Base-by-base conservation (phyloP, 2,329 filamentous ascomycete genomes). In the Fusarium metavorans region DNA sequence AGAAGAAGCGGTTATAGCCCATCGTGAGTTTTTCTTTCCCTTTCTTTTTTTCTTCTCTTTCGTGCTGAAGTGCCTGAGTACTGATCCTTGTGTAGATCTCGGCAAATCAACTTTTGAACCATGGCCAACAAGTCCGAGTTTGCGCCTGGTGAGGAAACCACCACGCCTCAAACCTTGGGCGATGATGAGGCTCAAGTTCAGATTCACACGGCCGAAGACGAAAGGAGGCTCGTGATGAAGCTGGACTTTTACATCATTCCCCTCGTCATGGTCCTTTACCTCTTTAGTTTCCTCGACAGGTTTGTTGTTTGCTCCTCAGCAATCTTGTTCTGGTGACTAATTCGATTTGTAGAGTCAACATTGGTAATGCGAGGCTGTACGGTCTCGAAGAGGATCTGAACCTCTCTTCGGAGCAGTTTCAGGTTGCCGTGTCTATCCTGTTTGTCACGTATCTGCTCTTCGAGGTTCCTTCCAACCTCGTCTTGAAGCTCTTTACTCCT, bases 211-310 rank as follows among this genome's bases (percentile, higher is more conserved):
- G 64, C 59, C 9, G 64, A 45, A 14, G 73, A 81, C n/a, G 86
- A 93, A 82, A 86, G 84, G 75, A 87, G 86, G 73, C 84, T 94
- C 25, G 84, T 93, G 50, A 85, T 89, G 65, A 94, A 93, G 81
- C 82, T 94, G 35, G 92, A 94, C 80, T 70, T 86, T 16, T 86
- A 88, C 77, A 86, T 94, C 30, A 87, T 94, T 16, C 92, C 92
- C 3, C 84, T 93, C 23, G 85, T 93, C 9, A 93, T 93, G 89
- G 81, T 89, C 8, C 82, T 93, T 18, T 96, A 96, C 80, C 86
- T 95, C 16, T 91, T 95, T 75, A 93, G 91, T 75, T 95, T 95
- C 80, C 83, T 95, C 10, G 93, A 95, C 79, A 87, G 93, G 88
- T 91, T 79, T 48, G 43, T 83, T 74, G 58, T 30, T 73, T 74